Base-by-base conservation (phyloP, 495 filamentous ascomycete genomes). In the Talaromyces wortmannii region DNA sequence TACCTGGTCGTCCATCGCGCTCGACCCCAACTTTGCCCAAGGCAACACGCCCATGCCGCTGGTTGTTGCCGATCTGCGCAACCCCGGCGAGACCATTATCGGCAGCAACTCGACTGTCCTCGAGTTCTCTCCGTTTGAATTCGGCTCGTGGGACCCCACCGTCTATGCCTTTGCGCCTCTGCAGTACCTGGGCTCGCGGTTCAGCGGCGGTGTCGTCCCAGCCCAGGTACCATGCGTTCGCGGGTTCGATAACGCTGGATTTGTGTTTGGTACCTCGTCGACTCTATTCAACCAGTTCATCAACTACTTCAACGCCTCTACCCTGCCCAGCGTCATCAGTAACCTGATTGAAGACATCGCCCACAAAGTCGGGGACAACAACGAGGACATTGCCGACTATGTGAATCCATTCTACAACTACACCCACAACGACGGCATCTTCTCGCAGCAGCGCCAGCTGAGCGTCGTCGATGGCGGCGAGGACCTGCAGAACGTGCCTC, bases 171-270 rank as follows among this genome's bases (percentile, higher is more conserved):
- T 94, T 58, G 86, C 77, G 0, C 89, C 90, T 0, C 67, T 85
- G 48, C 64, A 81, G 49, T 94, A 87, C 65, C 65, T 92, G 8
- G 92, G 89, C 4, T 90, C 90, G 47, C 85, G 86, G 61, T 92
- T 95, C 69, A 81, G 74, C 50, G 74, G 61, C 31, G 91, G 91
- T 45, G 58, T 66, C 13, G 66, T 94, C 16, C 71, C 76, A 4
- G 50, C 69, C n/a, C 62, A 70, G 54, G 77, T 81, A 48, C 57
- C 69, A 13, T 96, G 91, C 65, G 77, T 92, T 11, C 72, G 71
- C n/a, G 92, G 92, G 6, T 92, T 90, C 60, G 92, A 97, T 73
- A 89, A 92, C 61, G 80, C 77, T 47, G 90, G 89, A n/a, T 97
- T 77, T 65, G 73, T 94, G 33, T 89, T 94, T 82, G 91, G 91